These are phyloP conservation scores for Colletotrichum cuscutae DNA, from an alignment of 2,329 filamentous ascomycete species.

Conservation along the genomic window DNA sequence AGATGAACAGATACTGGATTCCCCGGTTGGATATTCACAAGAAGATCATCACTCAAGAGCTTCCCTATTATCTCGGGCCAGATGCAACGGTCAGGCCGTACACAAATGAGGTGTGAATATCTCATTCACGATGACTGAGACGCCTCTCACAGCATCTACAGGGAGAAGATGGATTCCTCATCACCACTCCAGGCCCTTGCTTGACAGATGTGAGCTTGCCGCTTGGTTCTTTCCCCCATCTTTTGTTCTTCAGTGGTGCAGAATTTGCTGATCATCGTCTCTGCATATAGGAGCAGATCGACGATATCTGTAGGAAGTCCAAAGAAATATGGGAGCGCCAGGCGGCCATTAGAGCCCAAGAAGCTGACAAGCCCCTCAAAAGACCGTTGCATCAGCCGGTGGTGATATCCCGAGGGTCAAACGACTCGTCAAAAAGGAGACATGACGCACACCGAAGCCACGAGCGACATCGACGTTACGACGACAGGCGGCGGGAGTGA, in stretches of 20 bases:
- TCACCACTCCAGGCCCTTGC: constrained; percentile 66
- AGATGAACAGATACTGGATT: constrained; percentile 71
- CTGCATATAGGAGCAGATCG: constrained; percentile 66
- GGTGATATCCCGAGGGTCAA: constrained; percentile 56
- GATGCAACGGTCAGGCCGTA: constrained; percentile 67
- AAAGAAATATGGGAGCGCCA: constrained; percentile 68
- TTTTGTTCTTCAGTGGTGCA: constrained; percentile 26
- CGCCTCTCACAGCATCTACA: constrained; percentile 41
- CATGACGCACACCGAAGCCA: constrained; percentile 45
- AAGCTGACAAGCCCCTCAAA: constrained; percentile 62
- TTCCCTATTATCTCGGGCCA: constrained; percentile 68
- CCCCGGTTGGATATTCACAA: constrained; percentile 69
- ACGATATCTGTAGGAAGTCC: constrained; percentile 70
- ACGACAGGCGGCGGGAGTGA: constrained; percentile 43
- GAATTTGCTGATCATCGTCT: constrained; percentile 63
- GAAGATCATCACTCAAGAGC: constrained; percentile 67
- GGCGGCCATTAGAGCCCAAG: constrained; percentile 59
- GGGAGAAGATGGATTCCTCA: constrained; percentile 71
- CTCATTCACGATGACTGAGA: constrained; percentile 32
- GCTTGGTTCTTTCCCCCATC: neutral
- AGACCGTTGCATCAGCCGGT: constrained; percentile 67
- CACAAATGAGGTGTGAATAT: constrained; percentile 62
- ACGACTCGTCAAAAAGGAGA: constrained; percentile 47
- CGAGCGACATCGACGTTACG: constrained; percentile 40
- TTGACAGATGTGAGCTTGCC: constrained; percentile 65